Evolutionary conservation across 768 basidiomycete genomes (phyloP).

Genomic region (Auricularia sp.): DNA sequence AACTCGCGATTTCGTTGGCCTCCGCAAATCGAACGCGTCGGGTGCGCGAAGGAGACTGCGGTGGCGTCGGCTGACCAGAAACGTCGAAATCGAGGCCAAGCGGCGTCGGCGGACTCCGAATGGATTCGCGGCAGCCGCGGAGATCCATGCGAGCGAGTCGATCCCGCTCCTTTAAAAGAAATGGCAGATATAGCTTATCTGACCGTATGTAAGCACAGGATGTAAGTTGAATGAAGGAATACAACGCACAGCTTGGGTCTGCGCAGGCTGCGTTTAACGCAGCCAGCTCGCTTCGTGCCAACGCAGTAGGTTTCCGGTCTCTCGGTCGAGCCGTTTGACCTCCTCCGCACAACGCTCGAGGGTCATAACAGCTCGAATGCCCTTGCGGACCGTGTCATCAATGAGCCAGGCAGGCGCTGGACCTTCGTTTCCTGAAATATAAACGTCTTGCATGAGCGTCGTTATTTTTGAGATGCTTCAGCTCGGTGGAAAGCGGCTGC

Average conservation of each 20-base stretch:
- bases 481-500: slow-evolving; percentile 20
- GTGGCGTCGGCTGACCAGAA: too few relatives aligned
- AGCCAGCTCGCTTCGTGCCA: slow-evolving; percentile 24
- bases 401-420: slow-evolving; percentile 24
- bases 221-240: neutral
- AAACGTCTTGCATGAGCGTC: slow-evolving; percentile 29
- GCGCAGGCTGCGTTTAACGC: neutral
- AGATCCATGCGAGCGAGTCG: too few relatives aligned
- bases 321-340: slow-evolving; percentile 13
- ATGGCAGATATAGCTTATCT: neutral
- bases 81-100: too few relatives aligned
- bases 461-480: slow-evolving; percentile 13
- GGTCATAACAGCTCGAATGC: slow-evolving; percentile 24
- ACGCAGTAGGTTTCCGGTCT: slow-evolving; percentile 26
- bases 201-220: neutral
- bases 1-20: too few relatives aligned
- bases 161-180: too few relatives aligned
- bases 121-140: too few relatives aligned
- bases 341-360: slow-evolving; percentile 25
- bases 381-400: slow-evolving; percentile 20
- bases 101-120: too few relatives aligned
- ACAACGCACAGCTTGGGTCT: neutral
- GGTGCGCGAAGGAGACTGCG: too few relatives aligned
- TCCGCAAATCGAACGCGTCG: too few relatives aligned
- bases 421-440: slow-evolving; percentile 17